A percentile compares a stretch with the other conserved stretches of the same genome.
These are phyloP conservation scores for Geopyxis carbonaria DNA, from an alignment of 495 filamentous ascomycete genomes.

Conservation along the genomic window DNA sequence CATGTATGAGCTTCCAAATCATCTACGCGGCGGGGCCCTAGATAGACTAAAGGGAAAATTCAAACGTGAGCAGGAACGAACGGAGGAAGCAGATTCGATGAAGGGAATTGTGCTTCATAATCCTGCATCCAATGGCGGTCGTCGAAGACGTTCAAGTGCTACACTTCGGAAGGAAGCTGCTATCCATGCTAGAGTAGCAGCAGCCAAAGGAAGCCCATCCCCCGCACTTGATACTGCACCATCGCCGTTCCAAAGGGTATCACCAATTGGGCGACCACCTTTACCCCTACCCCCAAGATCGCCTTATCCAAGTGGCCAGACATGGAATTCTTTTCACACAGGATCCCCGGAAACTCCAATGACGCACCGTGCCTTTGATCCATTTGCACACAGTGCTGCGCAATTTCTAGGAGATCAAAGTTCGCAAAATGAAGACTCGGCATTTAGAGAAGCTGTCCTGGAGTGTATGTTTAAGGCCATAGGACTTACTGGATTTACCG, in stretches of 20 bases:
- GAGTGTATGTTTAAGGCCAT: constrained; percentile 95
- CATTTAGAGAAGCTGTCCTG: constrained; percentile 78
- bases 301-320: constrained; percentile 9
- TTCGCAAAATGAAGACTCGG: constrained; percentile 50
- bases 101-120: constrained; percentile 97
- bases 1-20: constrained; percentile 76
- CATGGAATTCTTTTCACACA: constrained; percentile 6
- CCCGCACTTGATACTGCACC: constrained; percentile 22
- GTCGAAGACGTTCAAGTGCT: constrained; percentile 53
- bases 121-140: constrained; percentile 34
- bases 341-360: constrained; percentile 10
- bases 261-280: neutral
- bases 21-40: constrained; percentile 68
- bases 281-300: constrained; percentile 6
- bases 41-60: constrained; percentile 90
- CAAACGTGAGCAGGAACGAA: constrained; percentile 61
- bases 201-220: constrained; percentile 20
- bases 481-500: constrained; percentile 50
- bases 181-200: constrained; percentile 38
- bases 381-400: constrained; percentile 21
- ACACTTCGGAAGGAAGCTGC: constrained; percentile 66
- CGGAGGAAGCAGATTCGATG: constrained; percentile 63
- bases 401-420: constrained; percentile 20
- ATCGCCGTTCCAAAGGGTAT: constrained; percentile 7
- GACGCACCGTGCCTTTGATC: constrained; percentile 23